Percentiles rank a stretch among this genome's conserved stretches.
These are phyloP conservation scores for Verticillium nonalfalfae DNA, from an alignment of 2,329 filamentous ascomycete species.

Conservation along the genomic window DNA sequence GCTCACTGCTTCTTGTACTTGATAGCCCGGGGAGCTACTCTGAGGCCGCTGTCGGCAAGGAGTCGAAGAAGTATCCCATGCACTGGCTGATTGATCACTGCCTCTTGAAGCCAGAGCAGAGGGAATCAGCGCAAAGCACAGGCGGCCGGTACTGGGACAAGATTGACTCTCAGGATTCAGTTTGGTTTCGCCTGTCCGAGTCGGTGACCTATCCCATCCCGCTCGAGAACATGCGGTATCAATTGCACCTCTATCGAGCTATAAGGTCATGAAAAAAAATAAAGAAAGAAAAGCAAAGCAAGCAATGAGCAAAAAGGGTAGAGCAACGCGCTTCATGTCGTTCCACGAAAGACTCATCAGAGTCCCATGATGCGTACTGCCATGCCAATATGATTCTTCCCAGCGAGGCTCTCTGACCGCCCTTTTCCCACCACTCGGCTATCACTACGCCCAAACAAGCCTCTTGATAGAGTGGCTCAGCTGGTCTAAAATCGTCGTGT, in stretches of 20 bases:
- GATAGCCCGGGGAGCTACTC: slow-evolving; percentile 95
- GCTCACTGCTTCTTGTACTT: slow-evolving; percentile 72
- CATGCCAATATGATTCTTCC: not conserved
- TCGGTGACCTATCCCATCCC: slow-evolving; percentile 72
- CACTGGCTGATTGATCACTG: slow-evolving; percentile 86
- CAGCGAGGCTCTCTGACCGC: not conserved
- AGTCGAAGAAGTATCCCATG: slow-evolving; percentile 75
- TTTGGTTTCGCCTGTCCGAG: slow-evolving; percentile 74
- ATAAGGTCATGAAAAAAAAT: not conserved
- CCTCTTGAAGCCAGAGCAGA: slow-evolving; percentile 43
- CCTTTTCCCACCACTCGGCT: too few species aligned
- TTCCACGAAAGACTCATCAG: not conserved
- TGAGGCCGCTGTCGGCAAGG: slow-evolving; percentile 63
- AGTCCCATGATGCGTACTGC: not conserved
- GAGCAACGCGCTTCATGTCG: not conserved
- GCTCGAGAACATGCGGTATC: slow-evolving; percentile 92
- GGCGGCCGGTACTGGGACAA: slow-evolving; percentile 60
- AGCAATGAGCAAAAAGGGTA: not conserved
- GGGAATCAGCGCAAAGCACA: slow-evolving; percentile 7
- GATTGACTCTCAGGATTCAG: slow-evolving; percentile 66
- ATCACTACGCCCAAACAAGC: slow-evolving; percentile 66
- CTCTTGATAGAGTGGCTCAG: slow-evolving; percentile 88
- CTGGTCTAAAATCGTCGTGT: slow-evolving; percentile 80
- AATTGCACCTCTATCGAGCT: slow-evolving; percentile 72
- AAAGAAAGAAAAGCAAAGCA: not conserved